phyloP scores from a whole-genome alignment of 208 protist genomes.

The Leptomonas seymouri region DNA sequence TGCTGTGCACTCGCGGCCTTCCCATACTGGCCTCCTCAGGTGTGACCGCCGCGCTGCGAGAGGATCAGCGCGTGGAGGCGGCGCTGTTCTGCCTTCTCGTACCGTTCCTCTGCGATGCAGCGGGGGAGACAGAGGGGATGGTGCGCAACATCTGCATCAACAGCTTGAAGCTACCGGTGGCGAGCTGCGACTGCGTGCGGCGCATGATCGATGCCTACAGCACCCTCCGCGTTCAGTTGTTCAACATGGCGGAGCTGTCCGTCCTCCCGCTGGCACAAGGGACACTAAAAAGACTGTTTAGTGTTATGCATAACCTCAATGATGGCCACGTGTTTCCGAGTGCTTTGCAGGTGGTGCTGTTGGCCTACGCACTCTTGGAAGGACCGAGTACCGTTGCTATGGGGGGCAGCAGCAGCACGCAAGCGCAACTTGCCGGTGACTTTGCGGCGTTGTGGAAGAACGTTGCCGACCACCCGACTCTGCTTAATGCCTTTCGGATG shows the following conservation, averaged over 20 bases:
- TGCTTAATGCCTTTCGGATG: constrained; percentile 50
- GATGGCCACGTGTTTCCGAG: constrained; percentile 50
- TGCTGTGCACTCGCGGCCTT: constrained; percentile 38
- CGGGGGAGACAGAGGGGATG: constrained; percentile 40
- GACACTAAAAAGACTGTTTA: constrained; percentile 57
- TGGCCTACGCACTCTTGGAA: constrained; percentile 59
- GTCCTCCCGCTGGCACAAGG: constrained; percentile 9
- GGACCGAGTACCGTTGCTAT: not conserved
- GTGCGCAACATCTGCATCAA: constrained; percentile 74
- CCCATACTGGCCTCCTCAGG: constrained; percentile 37
- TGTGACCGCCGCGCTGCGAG: constrained; percentile 15
- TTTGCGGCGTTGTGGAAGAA: constrained; percentile 38
- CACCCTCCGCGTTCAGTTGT: constrained; percentile 28
- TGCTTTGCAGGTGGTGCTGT: constrained; percentile 63
- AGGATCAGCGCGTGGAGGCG: constrained; percentile 27
- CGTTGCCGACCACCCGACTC: constrained; percentile 40
- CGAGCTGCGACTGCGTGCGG: constrained; percentile 50
- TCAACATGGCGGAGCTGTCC: constrained; percentile 33
- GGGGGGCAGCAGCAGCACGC: not conserved
- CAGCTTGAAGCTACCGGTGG: constrained; percentile 76
- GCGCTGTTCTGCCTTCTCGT: constrained; percentile 52
- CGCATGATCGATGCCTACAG: constrained; percentile 77
- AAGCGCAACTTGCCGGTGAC: not conserved
- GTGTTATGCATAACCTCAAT: constrained; percentile 53
- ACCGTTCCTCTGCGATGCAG: constrained; percentile 49